Conservation (phyloP, 2,329 filamentous ascomycete genomes). For the Penicillium sp. region DNA sequence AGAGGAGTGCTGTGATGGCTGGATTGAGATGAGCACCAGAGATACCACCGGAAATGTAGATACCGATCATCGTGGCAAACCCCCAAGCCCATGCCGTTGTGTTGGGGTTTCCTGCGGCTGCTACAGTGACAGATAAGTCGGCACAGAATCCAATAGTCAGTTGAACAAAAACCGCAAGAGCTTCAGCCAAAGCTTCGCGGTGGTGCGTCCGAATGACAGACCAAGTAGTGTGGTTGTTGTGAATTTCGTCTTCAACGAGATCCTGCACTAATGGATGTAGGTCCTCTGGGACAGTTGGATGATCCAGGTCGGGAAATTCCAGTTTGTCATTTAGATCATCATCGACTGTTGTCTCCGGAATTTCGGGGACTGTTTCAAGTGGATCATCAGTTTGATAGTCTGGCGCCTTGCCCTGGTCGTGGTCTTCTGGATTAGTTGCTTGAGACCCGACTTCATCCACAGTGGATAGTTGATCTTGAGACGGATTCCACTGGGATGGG, state of each 20-base stretch:
- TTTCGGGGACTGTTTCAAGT: conserved; percentile 23
- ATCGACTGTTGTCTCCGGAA: conserved; percentile 14
- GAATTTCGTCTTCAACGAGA: conserved; percentile 52
- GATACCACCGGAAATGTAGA: conserved; percentile 54
- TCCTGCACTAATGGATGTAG: conserved; percentile 50
- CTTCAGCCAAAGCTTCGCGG: conserved; percentile 59
- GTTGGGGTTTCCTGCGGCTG: conserved; percentile 47
- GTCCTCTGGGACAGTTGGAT: conserved; percentile 46
- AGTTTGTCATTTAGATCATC: conserved; percentile 14
- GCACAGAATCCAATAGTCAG: conserved; percentile 56
- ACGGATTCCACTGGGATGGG: conserved; percentile 21
- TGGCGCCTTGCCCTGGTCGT: neutral
- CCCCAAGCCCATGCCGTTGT: conserved; percentile 57
- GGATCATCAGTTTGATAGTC: conserved; percentile 26
- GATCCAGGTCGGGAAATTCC: conserved; percentile 29
- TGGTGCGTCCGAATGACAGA: conserved; percentile 55
- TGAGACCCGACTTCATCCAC: conserved; percentile 30
- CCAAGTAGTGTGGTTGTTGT: conserved; percentile 55
- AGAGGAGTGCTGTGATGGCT: conserved; percentile 49
- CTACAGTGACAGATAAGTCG: conserved; percentile 51
- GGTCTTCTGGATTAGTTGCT: conserved; percentile 7
- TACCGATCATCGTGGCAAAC: conserved; percentile 57
- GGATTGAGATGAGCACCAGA: conserved; percentile 54
- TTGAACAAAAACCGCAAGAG: conserved; percentile 50
- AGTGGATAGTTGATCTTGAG: conserved; percentile 25